Percentiles rank a stretch among this genome's conserved stretches.
Conservation (phyloP, 2,329 filamentous ascomycete species). For the Sclerotiophoma versabilis region DNA sequence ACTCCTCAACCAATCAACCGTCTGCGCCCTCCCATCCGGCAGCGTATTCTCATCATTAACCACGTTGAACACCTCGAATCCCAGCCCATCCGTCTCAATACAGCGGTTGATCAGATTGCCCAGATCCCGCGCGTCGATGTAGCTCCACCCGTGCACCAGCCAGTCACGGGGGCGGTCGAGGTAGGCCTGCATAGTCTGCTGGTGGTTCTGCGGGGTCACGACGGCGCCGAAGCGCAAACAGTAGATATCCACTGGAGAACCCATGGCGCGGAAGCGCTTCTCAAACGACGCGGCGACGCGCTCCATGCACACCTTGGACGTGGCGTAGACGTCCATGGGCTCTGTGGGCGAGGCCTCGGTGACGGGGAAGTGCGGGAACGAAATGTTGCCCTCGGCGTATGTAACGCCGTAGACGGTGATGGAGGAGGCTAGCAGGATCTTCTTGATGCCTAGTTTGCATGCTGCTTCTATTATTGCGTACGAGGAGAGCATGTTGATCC, state of each 20-base stretch:
- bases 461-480: slow-evolving; percentile 70
- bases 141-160: slow-evolving; percentile 66
- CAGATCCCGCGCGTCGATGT: slow-evolving; percentile 66
- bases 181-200: slow-evolving; percentile 57
- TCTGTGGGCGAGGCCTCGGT: slow-evolving; percentile 64
- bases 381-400: slow-evolving; percentile 63
- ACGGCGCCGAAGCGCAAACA: slow-evolving; percentile 66
- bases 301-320: slow-evolving; percentile 66
- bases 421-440: slow-evolving; percentile 65
- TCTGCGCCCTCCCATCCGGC: slow-evolving; percentile 44
- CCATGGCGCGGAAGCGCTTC: slow-evolving; percentile 53
- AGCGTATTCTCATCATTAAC: slow-evolving; percentile 66
- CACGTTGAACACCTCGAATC: slow-evolving; percentile 69
- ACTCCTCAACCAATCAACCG: slow-evolving; percentile 58
- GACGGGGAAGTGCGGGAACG: slow-evolving; percentile 65
- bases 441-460: slow-evolving; percentile 66
- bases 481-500: slow-evolving; percentile 41
- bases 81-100: slow-evolving; percentile 62
- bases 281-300: slow-evolving; percentile 63
- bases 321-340: slow-evolving; percentile 66
- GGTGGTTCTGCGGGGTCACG: slow-evolving; percentile 65
- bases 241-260: slow-evolving; percentile 60
- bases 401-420: slow-evolving; percentile 66
- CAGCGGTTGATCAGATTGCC: slow-evolving; percentile 65
- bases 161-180: slow-evolving; percentile 57